Evolutionary conservation across 169 alveolate species (phyloP).

Genomic region (Eimeria zaria): DNA sequence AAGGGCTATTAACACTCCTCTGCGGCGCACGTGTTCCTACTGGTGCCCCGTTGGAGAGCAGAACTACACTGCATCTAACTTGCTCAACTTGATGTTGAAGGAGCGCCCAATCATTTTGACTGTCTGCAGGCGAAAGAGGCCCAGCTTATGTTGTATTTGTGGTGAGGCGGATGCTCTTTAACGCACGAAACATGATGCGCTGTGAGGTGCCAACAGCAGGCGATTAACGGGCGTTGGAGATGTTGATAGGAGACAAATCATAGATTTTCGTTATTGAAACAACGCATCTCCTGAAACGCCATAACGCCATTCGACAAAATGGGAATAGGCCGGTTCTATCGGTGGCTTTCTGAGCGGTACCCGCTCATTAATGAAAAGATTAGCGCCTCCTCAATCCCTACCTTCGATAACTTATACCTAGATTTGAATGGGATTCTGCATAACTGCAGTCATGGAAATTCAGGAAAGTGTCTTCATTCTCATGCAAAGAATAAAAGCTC

Average conservation of each 20-base stretch:
- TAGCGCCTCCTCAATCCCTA: conserved; percentile 89
- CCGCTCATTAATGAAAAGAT: conserved; percentile 94
- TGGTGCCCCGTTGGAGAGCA: background rate
- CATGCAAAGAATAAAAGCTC: background rate
- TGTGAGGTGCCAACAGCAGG: background rate
- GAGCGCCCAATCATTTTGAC: background rate
- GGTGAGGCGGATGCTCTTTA: background rate
- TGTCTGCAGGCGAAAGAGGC: background rate
- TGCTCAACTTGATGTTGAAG: background rate
- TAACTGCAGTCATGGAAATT: conserved; percentile 84
- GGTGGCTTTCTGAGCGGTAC: conserved; percentile 95
- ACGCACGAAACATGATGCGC: background rate
- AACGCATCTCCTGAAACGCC: background rate
- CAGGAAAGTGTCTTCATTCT: conserved; percentile 50
- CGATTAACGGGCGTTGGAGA: background rate
- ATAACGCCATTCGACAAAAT: conserved; percentile 79
- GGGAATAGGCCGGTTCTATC: conserved; percentile 97
- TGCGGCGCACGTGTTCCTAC: background rate
- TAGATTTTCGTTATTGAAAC: background rate
- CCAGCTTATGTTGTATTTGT: background rate
- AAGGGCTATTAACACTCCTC: background rate
- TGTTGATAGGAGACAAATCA: background rate
- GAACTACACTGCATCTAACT: background rate
- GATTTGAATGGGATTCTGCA: conserved; percentile 99
- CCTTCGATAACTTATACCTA: conserved; percentile 98